phyloP scores from a whole-genome alignment of 2,329 filamentous ascomycete genomes.

The Penicillium sp. region DNA sequence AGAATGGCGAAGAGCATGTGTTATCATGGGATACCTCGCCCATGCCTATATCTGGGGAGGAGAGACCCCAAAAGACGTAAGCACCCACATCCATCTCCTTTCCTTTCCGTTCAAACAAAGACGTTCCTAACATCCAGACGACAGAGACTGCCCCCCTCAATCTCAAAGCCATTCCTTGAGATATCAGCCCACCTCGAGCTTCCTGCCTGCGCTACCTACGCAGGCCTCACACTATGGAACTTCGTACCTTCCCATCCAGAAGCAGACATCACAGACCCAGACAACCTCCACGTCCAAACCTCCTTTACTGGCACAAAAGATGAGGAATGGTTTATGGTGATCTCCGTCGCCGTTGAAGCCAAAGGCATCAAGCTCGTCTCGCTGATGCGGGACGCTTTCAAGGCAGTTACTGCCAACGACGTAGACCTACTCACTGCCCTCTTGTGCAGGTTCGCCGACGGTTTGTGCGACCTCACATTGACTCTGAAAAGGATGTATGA shows the following conservation, averaged over 20 bases:
- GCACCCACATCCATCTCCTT: background rate
- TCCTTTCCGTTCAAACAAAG: background rate
- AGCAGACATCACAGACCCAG: conserved; percentile 38
- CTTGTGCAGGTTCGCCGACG: conserved; percentile 43
- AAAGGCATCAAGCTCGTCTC: conserved; percentile 49
- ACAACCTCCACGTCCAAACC: conserved; percentile 35
- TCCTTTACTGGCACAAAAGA: conserved; percentile 43
- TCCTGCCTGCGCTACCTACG: conserved; percentile 46
- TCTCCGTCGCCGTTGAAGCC: conserved; percentile 55
- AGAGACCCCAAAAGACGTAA: conserved; percentile 65
- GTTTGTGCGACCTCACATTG: conserved; percentile 43
- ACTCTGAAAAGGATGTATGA: conserved; percentile 55
- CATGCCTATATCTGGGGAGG: conserved; percentile 87
- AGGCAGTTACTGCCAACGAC: conserved; percentile 45
- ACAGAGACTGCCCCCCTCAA: conserved; percentile 39
- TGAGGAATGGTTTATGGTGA: conserved; percentile 52
- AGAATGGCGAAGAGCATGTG: conserved; percentile 85
- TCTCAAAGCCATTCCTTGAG: conserved; percentile 40
- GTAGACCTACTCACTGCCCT: conserved; percentile 38
- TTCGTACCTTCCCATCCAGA: conserved; percentile 26
- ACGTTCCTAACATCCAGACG: conserved; percentile 1
- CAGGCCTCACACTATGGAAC: conserved; percentile 45
- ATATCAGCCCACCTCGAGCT: conserved; percentile 39
- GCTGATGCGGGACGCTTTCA: conserved; percentile 50
- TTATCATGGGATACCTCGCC: conserved; percentile 70